phyloP scores from a whole-genome alignment of 805 yeast genomes.

The Kregervanrija delftensis region DNA sequence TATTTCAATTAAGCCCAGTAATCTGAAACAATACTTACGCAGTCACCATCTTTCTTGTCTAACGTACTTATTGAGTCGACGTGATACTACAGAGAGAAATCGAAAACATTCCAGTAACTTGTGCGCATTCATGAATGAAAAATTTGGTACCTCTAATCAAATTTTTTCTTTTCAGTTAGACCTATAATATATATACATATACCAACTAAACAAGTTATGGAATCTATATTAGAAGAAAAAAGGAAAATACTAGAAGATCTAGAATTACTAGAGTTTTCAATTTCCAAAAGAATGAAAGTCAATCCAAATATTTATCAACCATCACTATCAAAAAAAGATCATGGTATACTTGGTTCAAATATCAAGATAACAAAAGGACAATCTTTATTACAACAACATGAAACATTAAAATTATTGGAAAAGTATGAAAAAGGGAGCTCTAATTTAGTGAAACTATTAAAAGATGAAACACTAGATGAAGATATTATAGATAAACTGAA shows the following conservation, averaged over 20 bases:
- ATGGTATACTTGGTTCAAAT: conserved; percentile 25
- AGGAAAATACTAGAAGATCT: conserved; percentile 50
- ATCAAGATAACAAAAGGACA: conserved; percentile 43
- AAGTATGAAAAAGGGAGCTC: conserved; percentile 34
- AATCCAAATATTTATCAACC: conserved; percentile 50
- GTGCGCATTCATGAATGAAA: not conserved
- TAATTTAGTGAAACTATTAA: conserved; percentile 14
- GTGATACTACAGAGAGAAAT: not conserved
- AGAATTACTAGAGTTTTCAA: conserved; percentile 63
- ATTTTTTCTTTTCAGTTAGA: not conserved
- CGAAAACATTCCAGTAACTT: not conserved
- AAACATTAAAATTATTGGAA: conserved; percentile 44
- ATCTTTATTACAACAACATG: conserved; percentile 59
- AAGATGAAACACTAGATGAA: not conserved
- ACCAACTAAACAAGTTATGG: not conserved
- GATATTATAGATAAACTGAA: conserved; percentile 11
- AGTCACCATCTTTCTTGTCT: conserved; percentile 23
- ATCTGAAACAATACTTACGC: conserved; percentile 20
- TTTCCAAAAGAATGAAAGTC: conserved; percentile 51
- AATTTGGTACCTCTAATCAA: not conserved
- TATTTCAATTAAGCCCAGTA: not conserved
- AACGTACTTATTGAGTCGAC: not conserved
- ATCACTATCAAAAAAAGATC: conserved; percentile 16
- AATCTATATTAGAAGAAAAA: conserved; percentile 29
- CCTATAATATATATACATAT: not conserved